Evolutionary conservation across 108 stramenopile species (phyloP).

Genomic region (Pinguiococcus pyrenoidosus): DNA sequence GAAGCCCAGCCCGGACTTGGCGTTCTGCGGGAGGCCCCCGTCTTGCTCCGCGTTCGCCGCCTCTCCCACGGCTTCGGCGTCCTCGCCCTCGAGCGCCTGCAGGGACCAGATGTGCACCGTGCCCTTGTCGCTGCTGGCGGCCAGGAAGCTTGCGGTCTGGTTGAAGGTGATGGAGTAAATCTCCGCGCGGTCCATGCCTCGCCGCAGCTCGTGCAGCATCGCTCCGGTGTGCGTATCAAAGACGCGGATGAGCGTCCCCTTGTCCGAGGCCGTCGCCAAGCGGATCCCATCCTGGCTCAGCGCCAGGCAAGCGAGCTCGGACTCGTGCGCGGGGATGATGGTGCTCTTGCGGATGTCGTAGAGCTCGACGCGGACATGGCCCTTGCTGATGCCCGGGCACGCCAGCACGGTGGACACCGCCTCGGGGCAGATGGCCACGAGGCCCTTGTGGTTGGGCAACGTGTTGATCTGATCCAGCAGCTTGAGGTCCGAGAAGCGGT

Average conservation of each 20-base stretch:
- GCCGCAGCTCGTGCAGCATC: constrained; percentile 66
- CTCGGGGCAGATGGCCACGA: constrained; percentile 71
- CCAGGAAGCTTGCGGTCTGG: constrained; percentile 63
- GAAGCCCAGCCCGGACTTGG: background rate
- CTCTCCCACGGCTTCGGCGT: background rate
- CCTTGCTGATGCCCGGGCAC: constrained; percentile 67
- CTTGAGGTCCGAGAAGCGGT: constrained; percentile 76
- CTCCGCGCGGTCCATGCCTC: constrained; percentile 80
- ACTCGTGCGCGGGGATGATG: constrained; percentile 85
- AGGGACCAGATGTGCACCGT: constrained; percentile 82
- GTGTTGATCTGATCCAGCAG: constrained; percentile 86
- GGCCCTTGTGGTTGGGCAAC: constrained; percentile 66
- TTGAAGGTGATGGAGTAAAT: constrained; percentile 78
- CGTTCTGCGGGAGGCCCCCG: background rate
- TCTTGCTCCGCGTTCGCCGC: background rate
- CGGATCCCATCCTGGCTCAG: constrained; percentile 69
- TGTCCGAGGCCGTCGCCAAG: constrained; percentile 75
- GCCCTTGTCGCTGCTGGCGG: constrained; percentile 81
- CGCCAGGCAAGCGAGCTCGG: constrained; percentile 60
- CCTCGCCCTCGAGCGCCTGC: constrained; percentile 3
- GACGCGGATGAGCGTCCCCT: constrained; percentile 86
- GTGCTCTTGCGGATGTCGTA: constrained; percentile 75
- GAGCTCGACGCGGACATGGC: constrained; percentile 88
- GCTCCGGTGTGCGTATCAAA: constrained; percentile 42
- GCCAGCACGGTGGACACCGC: constrained; percentile 70